phyloP scores from a whole-genome alignment of 257 asterid species.

The Eucommia ulmoides region DNA sequence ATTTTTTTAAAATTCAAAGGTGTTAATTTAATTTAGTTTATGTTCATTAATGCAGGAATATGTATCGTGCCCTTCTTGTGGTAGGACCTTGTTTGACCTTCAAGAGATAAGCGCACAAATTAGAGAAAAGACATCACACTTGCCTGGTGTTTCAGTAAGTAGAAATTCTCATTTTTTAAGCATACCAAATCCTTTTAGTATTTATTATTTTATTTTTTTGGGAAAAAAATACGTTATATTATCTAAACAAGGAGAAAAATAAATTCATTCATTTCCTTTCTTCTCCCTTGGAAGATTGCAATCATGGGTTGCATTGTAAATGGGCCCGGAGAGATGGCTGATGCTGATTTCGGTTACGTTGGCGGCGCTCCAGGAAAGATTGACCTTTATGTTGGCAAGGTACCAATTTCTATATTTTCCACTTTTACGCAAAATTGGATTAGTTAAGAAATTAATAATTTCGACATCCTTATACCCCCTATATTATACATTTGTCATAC shows the following conservation, averaged over 20 bases:
- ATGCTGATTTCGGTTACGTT: constrained; percentile 97
- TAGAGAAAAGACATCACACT: constrained; percentile 85
- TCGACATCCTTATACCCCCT: background rate
- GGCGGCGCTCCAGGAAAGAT: constrained; percentile 99
- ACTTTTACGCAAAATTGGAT: background rate
- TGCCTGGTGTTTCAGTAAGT: constrained; percentile 97
- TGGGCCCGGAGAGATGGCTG: constrained; percentile 99
- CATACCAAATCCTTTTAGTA: constrained; percentile 11
- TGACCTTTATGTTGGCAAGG: constrained; percentile 98
- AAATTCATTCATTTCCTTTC: constrained; percentile 1
- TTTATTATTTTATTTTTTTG: background rate
- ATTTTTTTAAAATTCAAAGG: too few species aligned
- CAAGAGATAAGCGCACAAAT: constrained; percentile 96
- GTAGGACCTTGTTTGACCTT: constrained; percentile 93
- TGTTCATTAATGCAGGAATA: constrained; percentile 51
- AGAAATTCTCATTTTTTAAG: too few species aligned
- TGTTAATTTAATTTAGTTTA: constrained; percentile 1
- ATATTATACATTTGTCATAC: too few species aligned
- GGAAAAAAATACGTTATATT: too few species aligned
- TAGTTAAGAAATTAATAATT: background rate
- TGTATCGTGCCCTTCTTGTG: constrained; percentile 99
- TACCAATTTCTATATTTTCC: constrained; percentile 9
- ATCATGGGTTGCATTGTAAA: constrained; percentile 99
- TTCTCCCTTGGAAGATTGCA: constrained; percentile 48
- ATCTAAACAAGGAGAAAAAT: too few species aligned